Evolutionary conservation across 306 rosid species (phyloP), one percentile per base, ranked within the genome.

Genomic region (Begonia masoniana): DNA sequence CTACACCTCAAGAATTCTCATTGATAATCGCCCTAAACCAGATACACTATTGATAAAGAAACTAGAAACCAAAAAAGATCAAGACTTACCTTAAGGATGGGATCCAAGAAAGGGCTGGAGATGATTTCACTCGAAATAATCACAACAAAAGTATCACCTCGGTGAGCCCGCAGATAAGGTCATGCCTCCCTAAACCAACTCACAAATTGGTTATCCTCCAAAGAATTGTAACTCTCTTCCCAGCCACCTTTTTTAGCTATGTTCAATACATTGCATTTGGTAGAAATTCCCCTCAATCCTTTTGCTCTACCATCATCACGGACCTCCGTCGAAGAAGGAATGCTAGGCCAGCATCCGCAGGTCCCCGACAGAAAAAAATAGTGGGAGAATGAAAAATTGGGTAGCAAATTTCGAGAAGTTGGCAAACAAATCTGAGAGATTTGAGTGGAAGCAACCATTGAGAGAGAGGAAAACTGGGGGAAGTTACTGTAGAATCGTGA

Each of bases 161-260:
- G 75, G 67, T 73, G 74, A n/a, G 94, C 94, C 84, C 86, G 75
- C 51, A 91, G 66, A 60, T 91, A 91, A 15, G 99, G 95, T 94
- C 96, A 83, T 1, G 96, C 96, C 72, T 85, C 97, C 2, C 96
- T 84, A 50, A 91, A 81, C 76, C 92, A 91, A 53, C 75, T 72
- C 68, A 91, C 95, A 72, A 86, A 85, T 67, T 69, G 86, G 76
- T 81, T 77, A 61, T 86, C 99, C 67, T 83, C 94, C 57, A 58
- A 59, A 1, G 83, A 47, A 51, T 74, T 72, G 57, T 64, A 73
- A 65, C 64, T 68, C 46, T 77, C 80, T 24, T 68, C 80, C 41
- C 31, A 65, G 54, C 47, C 70, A 12, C 64, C 79, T 13, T 64
- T 43, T 36, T 61, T 61, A 42, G 60, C 69, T 39, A 63, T 62